Evolutionary conservation across 139 green algal genomes (phyloP), one percentile per base, ranked within the genome.

Genomic region (Picochlorum sp.): DNA sequence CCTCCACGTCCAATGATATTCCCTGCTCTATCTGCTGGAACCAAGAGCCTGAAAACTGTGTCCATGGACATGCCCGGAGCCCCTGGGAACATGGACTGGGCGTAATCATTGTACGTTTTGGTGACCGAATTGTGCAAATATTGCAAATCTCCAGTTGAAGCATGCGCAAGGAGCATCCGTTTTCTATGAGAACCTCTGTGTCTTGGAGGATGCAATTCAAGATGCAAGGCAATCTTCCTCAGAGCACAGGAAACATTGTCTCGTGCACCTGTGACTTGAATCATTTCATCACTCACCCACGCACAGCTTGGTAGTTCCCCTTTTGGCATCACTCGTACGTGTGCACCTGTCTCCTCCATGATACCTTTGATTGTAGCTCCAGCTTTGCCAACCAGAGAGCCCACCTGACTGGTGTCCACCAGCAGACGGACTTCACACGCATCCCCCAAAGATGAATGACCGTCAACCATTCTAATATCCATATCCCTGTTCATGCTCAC

Each of bases 1-100:
- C 72, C 72, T 20, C 52, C 44, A n/a, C 70, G 49, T 28, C 68
- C 72, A 18, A 78, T 68, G 18, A 78, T 63, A 30, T 64, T 68
- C 45, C 72, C 72, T 9, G 62, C 58, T 50, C 55, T 57, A 9
- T 5, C 20, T 7, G 20, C 45, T 30, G 72, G 72, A 20, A 60
- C 69, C 60, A 78, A 60, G 51, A 78, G 54, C 23, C 68, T 60
- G 28, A 77, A 77, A 10, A 38, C 45, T 10, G 57, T 59, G 50
- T 77, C 72, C 31, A 78, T 49, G 16, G 56, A 21, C 21, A 62
- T 21, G 20, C 26, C n/a, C 0, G 21, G 13, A 30, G 21, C n/a
- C 26, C 20, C 44, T 26, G 23, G 56, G 47, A 55, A 59, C 21
- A 30, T 34, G 23, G 51, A 34, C 8, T 34, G 23, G 51, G 21